phyloP scores from a whole-genome alignment of 768 basidiomycete species.

The Butyriboletus loyo region DNA sequence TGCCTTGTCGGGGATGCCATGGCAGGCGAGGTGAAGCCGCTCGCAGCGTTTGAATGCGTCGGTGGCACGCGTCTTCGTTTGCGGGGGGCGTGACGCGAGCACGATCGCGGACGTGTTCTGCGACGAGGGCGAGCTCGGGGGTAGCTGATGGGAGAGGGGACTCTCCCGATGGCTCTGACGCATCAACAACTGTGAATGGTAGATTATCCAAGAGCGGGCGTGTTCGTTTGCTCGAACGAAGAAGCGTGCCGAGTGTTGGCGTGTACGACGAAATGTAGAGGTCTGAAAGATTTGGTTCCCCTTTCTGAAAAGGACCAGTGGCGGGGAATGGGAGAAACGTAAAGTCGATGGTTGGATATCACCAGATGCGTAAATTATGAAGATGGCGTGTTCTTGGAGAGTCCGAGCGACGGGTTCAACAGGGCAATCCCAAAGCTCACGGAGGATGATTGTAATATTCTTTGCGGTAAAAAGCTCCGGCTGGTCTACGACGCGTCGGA shows the following conservation, averaged over 20 bases:
- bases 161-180: conserved; percentile 1
- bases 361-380: background rate
- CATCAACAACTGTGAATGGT: background rate
- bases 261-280: conserved; percentile 23
- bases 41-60: conserved; percentile 1
- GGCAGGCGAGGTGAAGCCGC: conserved; percentile 27
- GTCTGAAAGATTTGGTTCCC: background rate
- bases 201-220: background rate
- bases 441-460: background rate
- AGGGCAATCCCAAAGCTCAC: background rate
- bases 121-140: conserved; percentile 7
- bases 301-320: background rate
- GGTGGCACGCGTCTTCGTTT: background rate
- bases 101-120: background rate
- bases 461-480: background rate
- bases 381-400: background rate
- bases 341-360: background rate
- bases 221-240: background rate
- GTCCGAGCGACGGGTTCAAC: background rate
- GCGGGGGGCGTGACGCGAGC: background rate
- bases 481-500: background rate
- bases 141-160: background rate
- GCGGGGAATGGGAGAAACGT: background rate
- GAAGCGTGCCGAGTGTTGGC: conserved; percentile 17
- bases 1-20: conserved; percentile 7